These are phyloP conservation scores for Heterobasidion irregulare DNA, from an alignment of 1,284 basidiomycete genomes.

Conservation along the genomic window DNA sequence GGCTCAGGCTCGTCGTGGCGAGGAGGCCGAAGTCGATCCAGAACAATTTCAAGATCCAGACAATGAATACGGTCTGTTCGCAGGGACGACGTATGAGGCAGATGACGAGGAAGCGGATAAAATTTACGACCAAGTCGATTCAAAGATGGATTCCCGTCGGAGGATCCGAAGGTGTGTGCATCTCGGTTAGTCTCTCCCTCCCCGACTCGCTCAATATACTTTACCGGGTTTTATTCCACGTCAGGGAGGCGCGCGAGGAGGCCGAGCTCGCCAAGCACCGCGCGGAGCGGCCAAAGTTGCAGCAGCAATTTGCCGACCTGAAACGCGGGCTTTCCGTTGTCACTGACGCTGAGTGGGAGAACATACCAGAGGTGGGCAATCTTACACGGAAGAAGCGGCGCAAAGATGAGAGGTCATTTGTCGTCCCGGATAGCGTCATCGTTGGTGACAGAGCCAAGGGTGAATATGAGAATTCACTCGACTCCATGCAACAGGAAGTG, in stretches of 20 bases:
- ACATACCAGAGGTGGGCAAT: slow-evolving; percentile 93
- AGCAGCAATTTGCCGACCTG: slow-evolving; percentile 90
- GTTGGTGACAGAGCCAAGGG: slow-evolving; percentile 73
- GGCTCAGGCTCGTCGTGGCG: slow-evolving; percentile 76
- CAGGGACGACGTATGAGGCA: slow-evolving; percentile 91
- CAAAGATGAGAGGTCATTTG: slow-evolving; percentile 79
- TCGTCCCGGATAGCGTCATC: slow-evolving; percentile 88
- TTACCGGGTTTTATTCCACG: slow-evolving; percentile 8
- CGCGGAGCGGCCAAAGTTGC: slow-evolving; percentile 81
- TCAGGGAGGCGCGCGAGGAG: slow-evolving; percentile 70
- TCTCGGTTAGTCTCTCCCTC: slow-evolving; percentile 30
- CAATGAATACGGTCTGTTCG: slow-evolving; percentile 94
- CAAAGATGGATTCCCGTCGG: slow-evolving; percentile 84
- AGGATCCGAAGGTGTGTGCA: slow-evolving; percentile 65
- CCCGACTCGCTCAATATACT: slow-evolving; percentile 18
- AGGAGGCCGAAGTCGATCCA: slow-evolving; percentile 80
- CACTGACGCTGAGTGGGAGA: slow-evolving; percentile 91
- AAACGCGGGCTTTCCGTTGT: slow-evolving; percentile 86
- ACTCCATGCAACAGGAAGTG: slow-evolving; percentile 63
- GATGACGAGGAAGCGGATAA: slow-evolving; percentile 97
- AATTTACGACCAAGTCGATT: slow-evolving; percentile 89
- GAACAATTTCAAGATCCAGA: slow-evolving; percentile 96
- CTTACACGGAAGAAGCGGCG: slow-evolving; percentile 88
- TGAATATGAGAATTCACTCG: slow-evolving; percentile 73
- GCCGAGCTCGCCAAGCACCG: slow-evolving; percentile 67